phyloP scores from a whole-genome alignment of 345 rosid genomes.

The Chamaenerion angustifolium region DNA sequence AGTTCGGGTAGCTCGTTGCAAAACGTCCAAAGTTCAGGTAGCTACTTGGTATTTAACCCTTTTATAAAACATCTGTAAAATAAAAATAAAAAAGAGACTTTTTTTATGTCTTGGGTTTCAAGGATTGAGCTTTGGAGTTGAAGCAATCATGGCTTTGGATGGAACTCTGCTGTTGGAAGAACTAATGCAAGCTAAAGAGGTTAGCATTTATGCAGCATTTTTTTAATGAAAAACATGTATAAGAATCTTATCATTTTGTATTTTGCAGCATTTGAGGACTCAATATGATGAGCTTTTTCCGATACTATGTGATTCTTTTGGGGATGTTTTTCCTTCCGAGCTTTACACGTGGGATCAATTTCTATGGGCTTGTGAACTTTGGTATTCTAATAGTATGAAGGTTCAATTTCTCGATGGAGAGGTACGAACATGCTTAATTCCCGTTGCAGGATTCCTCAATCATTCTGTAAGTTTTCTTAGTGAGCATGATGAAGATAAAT shows the following conservation, averaged over 20 bases:
- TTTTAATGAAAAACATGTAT: background rate
- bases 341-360: conserved; percentile 71
- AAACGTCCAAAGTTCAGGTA: too few species aligned
- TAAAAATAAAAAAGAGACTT: too few species aligned
- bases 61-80: too few species aligned
- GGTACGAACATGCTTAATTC: conserved; percentile 77
- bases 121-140: conserved; percentile 81
- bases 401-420: conserved; percentile 62
- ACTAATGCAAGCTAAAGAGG: conserved; percentile 93
- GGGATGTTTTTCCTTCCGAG: conserved; percentile 48
- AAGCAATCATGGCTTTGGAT: conserved; percentile 72
- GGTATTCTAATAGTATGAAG: conserved; percentile 94
- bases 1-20: too few species aligned
- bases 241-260: too few species aligned
- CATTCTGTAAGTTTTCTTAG: conserved; percentile 44
- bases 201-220: conserved; percentile 6
- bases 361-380: conserved; percentile 89
- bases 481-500: background rate
- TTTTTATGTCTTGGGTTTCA: conserved; percentile 7
- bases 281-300: conserved; percentile 61
- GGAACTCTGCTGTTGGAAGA: conserved; percentile 81
- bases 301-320: conserved; percentile 32
- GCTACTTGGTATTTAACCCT: too few species aligned
- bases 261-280: conserved; percentile 64
- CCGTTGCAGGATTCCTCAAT: conserved; percentile 85